phyloP scores from a whole-genome alignment of 1,284 basidiomycete species.

The Volvariella volvacea region DNA sequence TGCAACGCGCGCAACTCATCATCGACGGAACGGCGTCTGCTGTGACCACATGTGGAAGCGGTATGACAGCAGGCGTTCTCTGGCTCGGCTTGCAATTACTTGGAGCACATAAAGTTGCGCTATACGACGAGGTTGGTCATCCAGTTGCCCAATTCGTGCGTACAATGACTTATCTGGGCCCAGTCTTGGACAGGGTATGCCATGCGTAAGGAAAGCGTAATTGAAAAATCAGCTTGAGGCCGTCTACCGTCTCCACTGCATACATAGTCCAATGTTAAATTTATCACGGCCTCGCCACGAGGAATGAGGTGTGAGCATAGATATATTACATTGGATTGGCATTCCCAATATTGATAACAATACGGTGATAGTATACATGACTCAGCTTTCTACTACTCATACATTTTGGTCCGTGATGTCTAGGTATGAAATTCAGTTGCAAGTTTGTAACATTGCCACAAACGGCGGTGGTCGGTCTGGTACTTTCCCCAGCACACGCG shows the following conservation, averaged over 20 bases:
- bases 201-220: conserved; percentile 52
- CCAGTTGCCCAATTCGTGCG: conserved; percentile 3
- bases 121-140: conserved; percentile 79
- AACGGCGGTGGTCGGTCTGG: conserved; percentile 54
- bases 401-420: too few species aligned
- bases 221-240: conserved; percentile 38
- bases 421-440: conserved; percentile 1
- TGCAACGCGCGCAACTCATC: conserved; percentile 45
- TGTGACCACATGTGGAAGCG: conserved; percentile 80
- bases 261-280: too few species aligned
- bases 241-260: neutral
- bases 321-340: too few species aligned
- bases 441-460: conserved; percentile 48
- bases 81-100: conserved; percentile 82
- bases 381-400: too few species aligned
- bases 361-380: too few species aligned
- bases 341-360: too few species aligned
- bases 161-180: conserved; percentile 6
- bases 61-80: conserved; percentile 93
- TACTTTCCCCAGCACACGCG: conserved; percentile 41
- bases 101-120: conserved; percentile 48
- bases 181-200: conserved; percentile 87
- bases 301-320: too few species aligned
- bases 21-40: conserved; percentile 54
- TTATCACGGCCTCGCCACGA: too few species aligned